Evolutionary conservation across 768 basidiomycete species (phyloP), one percentile per base, ranked within the genome.

Genomic region (Kwoniella heveanensis): DNA sequence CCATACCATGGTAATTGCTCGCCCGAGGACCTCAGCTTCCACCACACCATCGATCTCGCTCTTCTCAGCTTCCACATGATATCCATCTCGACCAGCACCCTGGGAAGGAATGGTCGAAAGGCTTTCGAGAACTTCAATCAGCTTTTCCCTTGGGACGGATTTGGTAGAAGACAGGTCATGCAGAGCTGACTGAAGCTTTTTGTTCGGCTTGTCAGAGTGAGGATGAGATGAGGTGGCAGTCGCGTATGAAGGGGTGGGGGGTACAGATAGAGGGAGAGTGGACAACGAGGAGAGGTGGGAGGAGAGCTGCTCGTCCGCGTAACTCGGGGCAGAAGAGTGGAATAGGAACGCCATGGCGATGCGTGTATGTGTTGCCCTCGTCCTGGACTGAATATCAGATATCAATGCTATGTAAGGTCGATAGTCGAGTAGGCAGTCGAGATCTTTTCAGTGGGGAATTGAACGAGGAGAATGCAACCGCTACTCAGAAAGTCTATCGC

Each of bases 1-100:
- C 78, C 78, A 79, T 15, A 77, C 61, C 47, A 78, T 70, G 13
- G 76, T 77, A 36, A 77, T 72, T 36, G 74, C 75, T 48, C 78
- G 30, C 22, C 70, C 70, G 21, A 78, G 55, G 25, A 78, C 70
- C 57, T 79, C 75, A 4, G 57, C 64, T 57, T 78, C 72, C 21
- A 74, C 54, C 17, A 71, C 58, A 27, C 58, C 51, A 53, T 77
- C 76, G 19, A 72, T 49, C 29, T 68, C 65, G 60, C 51, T 64
- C 1, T 49, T 56, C 36, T 58, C 25, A 29, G 56, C 57, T 26
- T 66, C 49, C 47, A 19, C 24, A n/a, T 27, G 27, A 36, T 26
- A 27, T 2, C 54, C 37, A 26, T 32, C 44, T 55, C 29, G 29
- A 29, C 29, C 54, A 51, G 12, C 26, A 3, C 26, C 26, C 19